phyloP scores from a whole-genome alignment of 1,139 yeast genomes.

The Candida sanyaensis region DNA sequence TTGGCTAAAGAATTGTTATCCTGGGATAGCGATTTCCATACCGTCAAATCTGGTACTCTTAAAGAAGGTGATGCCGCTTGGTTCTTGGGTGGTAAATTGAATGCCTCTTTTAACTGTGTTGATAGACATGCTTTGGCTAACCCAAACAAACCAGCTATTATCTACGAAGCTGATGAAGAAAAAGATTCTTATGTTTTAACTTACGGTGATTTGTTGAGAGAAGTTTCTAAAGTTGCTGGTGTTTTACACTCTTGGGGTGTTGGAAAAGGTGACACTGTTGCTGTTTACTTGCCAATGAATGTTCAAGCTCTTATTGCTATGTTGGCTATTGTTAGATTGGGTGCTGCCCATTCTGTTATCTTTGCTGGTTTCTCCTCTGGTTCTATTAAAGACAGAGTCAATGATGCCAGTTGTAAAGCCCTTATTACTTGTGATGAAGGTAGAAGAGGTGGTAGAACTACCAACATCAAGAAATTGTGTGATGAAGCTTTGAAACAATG shows the following conservation, averaged over 20 bases:
- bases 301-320: slow-evolving; percentile 77
- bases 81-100: slow-evolving; percentile 77
- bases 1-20: slow-evolving; percentile 74
- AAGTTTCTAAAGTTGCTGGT: slow-evolving; percentile 71
- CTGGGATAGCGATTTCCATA: slow-evolving; percentile 84
- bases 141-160: slow-evolving; percentile 72
- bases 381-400: slow-evolving; percentile 73
- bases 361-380: slow-evolving; percentile 86
- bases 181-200: slow-evolving; percentile 62
- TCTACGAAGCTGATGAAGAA: slow-evolving; percentile 81
- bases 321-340: slow-evolving; percentile 74
- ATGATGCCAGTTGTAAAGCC: slow-evolving; percentile 71
- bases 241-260: slow-evolving; percentile 68
- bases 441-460: slow-evolving; percentile 79
- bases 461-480: slow-evolving; percentile 79
- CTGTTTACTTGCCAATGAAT: slow-evolving; percentile 84
- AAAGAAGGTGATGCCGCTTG: slow-evolving; percentile 71
- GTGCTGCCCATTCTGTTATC: slow-evolving; percentile 81
- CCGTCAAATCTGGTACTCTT: slow-evolving; percentile 69
- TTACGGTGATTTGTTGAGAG: slow-evolving; percentile 69
- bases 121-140: slow-evolving; percentile 76
- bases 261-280: slow-evolving; percentile 80
- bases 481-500: slow-evolving; percentile 76
- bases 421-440: slow-evolving; percentile 83
- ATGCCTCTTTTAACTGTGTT: slow-evolving; percentile 76